Conservation (phyloP, 2,329 filamentous ascomycete species). For the Venturiaceae sp. region DNA sequence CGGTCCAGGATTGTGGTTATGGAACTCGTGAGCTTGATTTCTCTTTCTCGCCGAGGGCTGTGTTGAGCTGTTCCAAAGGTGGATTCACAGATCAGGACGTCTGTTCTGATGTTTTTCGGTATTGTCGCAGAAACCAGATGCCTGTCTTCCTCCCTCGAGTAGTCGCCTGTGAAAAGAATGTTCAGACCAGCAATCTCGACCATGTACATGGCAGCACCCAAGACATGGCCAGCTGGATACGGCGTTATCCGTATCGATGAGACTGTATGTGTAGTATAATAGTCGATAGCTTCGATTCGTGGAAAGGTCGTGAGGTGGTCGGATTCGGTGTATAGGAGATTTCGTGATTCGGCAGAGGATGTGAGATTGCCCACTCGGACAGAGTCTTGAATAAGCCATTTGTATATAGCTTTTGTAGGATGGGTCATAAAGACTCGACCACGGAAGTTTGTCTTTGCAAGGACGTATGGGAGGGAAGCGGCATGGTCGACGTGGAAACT, state of each 20-base stretch:
- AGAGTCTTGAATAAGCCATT: conserved; percentile 97
- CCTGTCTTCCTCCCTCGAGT: conserved; percentile 88
- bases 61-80: conserved; percentile 95
- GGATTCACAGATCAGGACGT: conserved; percentile 94
- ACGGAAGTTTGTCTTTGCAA: conserved; percentile 96
- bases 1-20: conserved; percentile 86
- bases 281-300: conserved; percentile 94
- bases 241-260: conserved; percentile 94
- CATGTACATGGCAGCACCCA: conserved; percentile 96
- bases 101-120: conserved; percentile 79
- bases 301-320: conserved; percentile 92
- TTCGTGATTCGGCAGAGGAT: conserved; percentile 51
- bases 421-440: conserved; percentile 99
- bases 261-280: conserved; percentile 95
- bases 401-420: conserved; percentile 98
- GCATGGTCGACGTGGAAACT: conserved; percentile 99
- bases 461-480: conserved; percentile 94
- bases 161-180: conserved; percentile 95
- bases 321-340: conserved; percentile 80
- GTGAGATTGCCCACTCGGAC: conserved; percentile 73
- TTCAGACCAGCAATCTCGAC: conserved; percentile 96
- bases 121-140: conserved; percentile 93
- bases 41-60: conserved; percentile 79
- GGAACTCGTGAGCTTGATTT: conserved; percentile 90
- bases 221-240: conserved; percentile 94